These are phyloP conservation scores for Pleurotus pulmonarius DNA, from an alignment of 768 basidiomycete genomes.

Conservation along the genomic window DNA sequence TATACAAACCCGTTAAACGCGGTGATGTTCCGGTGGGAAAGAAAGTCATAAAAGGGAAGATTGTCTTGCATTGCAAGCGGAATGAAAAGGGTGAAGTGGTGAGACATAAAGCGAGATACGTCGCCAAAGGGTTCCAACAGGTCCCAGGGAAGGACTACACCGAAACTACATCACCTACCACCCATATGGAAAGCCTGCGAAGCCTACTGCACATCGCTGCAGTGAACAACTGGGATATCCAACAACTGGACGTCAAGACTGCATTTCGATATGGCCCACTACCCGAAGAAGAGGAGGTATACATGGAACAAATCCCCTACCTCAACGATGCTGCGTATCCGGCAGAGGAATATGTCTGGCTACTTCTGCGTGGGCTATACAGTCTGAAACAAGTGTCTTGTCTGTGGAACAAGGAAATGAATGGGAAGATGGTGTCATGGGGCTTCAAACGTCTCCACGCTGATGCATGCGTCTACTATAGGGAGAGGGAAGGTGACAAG, in stretches of 20 bases:
- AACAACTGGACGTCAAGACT: conserved; percentile 37
- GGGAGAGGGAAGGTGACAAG: conserved; percentile 8
- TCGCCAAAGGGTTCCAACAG: conserved; percentile 40
- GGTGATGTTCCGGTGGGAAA: conserved; percentile 11
- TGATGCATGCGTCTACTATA: conserved; percentile 30
- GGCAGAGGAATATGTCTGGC: conserved; percentile 8
- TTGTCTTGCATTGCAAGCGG: conserved; percentile 25
- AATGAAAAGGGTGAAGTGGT: conserved; percentile 19
- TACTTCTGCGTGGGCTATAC: conserved; percentile 22
- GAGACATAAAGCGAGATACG: conserved; percentile 32
- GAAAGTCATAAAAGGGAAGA: conserved; percentile 27
- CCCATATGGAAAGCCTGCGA: conserved; percentile 33
- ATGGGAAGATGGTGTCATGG: conserved; percentile 21
- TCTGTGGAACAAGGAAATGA: conserved; percentile 30
- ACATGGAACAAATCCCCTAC: conserved; percentile 30
- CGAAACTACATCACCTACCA: conserved; percentile 36
- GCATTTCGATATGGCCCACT: conserved; percentile 33
- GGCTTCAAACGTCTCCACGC: conserved; percentile 24
- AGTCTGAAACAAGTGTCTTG: conserved; percentile 21
- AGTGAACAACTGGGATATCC: conserved; percentile 26
- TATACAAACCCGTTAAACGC: conserved; percentile 21
- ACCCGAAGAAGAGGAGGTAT: conserved; percentile 22
- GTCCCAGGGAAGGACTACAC: conserved; percentile 37
- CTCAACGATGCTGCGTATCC: conserved; percentile 20
- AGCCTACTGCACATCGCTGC: conserved; percentile 33